phyloP scores from a whole-genome alignment of 169 alveolate species.

The Plasmodium gonderi region DNA sequence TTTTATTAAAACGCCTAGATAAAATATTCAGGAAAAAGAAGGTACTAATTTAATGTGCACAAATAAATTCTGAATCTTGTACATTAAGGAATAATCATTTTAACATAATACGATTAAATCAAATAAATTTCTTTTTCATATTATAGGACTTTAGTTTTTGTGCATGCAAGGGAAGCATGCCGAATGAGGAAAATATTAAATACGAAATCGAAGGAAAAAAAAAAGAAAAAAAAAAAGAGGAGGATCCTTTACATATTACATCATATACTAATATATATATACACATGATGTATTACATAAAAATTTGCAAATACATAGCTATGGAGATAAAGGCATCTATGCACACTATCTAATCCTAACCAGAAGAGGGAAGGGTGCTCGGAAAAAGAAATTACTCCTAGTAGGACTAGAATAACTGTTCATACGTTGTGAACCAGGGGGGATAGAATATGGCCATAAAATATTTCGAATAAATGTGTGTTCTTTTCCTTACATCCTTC shows the following conservation, averaged over 20 bases:
- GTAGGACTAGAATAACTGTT: too few species aligned
- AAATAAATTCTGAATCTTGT: not conserved
- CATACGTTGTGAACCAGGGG: not conserved
- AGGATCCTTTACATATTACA: too few species aligned
- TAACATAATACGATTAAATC: not conserved
- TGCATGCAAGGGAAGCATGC: not conserved
- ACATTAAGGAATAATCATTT: not conserved
- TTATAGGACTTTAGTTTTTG: not conserved
- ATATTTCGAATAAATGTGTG: not conserved
- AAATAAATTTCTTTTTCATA: not conserved
- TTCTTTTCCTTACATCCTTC: not conserved
- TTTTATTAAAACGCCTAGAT: not conserved
- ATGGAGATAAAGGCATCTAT: not conserved
- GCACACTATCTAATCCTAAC: too few species aligned
- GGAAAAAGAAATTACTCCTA: too few species aligned
- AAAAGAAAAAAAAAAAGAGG: not conserved
- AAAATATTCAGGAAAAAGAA: not conserved
- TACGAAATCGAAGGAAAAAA: not conserved
- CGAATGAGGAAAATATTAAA: not conserved
- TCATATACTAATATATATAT: not conserved
- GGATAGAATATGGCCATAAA: not conserved
- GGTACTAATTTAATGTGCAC: not conserved
- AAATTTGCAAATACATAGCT: not conserved
- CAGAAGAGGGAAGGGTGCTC: too few species aligned
- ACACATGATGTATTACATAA: not conserved